Percentiles rank a stretch among this genome's conserved stretches.
Conservation (phyloP, 345 rosid genomes). For the Isatis tinctoria region DNA sequence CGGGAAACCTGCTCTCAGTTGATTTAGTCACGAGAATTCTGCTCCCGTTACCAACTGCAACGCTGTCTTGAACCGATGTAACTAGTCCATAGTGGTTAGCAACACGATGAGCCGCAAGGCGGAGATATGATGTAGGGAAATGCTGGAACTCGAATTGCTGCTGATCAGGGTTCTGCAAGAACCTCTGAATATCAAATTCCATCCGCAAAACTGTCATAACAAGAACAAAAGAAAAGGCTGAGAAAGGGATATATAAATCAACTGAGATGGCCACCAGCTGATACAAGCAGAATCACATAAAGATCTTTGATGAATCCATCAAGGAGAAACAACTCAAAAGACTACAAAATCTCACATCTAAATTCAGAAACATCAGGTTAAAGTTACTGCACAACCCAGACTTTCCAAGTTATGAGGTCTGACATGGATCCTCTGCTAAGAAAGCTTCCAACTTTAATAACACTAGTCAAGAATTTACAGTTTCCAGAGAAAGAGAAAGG, state of each 20-base stretch:
- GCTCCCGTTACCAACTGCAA: slow-evolving; percentile 56
- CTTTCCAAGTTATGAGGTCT: not conserved
- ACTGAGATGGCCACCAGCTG: not conserved
- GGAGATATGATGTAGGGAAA: slow-evolving; percentile 84
- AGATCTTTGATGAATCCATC: not conserved
- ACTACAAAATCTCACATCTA: not conserved
- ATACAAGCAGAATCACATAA: too few relatives aligned
- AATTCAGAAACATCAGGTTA: not conserved
- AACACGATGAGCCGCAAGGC: slow-evolving; percentile 91
- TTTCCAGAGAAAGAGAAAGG: not conserved
- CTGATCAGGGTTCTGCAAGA: slow-evolving; percentile 60
- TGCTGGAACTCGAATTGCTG: slow-evolving; percentile 86
- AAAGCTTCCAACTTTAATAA: slow-evolving; percentile 3
- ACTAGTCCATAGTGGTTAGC: slow-evolving; percentile 86
- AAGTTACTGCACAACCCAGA: not conserved
- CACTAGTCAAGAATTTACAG: not conserved
- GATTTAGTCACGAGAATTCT: slow-evolving; percentile 59
- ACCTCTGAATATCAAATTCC: slow-evolving; percentile 85
- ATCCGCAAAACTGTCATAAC: slow-evolving; percentile 63
- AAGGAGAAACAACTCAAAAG: not conserved
- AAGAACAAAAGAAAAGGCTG: not conserved
- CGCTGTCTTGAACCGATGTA: slow-evolving; percentile 68
- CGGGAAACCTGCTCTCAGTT: slow-evolving; percentile 60
- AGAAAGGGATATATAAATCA: not conserved
- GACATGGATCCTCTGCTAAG: not conserved